These are phyloP conservation scores for Lobulomyces angularis DNA, from an alignment of 192 early-diverging fungal species.

Conservation along the genomic window DNA sequence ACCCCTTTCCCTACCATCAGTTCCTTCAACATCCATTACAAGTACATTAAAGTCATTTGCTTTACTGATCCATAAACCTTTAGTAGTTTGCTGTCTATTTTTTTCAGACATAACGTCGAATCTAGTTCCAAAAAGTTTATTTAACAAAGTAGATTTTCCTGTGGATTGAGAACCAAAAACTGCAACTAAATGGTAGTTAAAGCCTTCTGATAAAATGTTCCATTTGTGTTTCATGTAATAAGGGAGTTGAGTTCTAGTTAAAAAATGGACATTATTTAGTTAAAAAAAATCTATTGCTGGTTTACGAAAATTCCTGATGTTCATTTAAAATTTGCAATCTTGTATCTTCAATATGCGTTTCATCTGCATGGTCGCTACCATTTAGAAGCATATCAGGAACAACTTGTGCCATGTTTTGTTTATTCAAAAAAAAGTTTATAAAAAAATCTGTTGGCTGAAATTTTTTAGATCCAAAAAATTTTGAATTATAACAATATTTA, in stretches of 20 bases:
- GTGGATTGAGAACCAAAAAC: constrained; percentile 99
- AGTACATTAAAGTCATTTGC: constrained; percentile 68
- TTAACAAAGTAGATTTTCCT: constrained; percentile 94
- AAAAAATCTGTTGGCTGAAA: no score
- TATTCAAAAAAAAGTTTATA: no score
- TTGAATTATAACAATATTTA: no score
- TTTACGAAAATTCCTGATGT: constrained; percentile 73
- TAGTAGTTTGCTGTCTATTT: constrained; percentile 73
- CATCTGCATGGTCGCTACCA: no score
- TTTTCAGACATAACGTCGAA: constrained; percentile 94
- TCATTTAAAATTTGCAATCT: constrained; percentile 74
- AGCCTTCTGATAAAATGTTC: constrained; percentile 68
- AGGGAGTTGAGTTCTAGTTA: constrained; percentile 48
- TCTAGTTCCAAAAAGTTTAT: constrained; percentile 83
- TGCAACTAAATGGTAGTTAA: constrained; percentile 92
- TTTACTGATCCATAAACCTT: constrained; percentile 87
- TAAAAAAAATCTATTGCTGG: no score
- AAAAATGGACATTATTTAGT: background rate
- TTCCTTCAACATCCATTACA: constrained; percentile 98
- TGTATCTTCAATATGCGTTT: no score
- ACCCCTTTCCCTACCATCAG: constrained; percentile 94
- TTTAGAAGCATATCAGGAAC: no score
- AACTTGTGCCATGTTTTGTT: no score
- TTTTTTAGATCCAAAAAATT: no score
- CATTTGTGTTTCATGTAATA: constrained; percentile 76